Conservation (phyloP, 1,139 yeast genomes). For the Insectozyma bohioensis region DNA sequence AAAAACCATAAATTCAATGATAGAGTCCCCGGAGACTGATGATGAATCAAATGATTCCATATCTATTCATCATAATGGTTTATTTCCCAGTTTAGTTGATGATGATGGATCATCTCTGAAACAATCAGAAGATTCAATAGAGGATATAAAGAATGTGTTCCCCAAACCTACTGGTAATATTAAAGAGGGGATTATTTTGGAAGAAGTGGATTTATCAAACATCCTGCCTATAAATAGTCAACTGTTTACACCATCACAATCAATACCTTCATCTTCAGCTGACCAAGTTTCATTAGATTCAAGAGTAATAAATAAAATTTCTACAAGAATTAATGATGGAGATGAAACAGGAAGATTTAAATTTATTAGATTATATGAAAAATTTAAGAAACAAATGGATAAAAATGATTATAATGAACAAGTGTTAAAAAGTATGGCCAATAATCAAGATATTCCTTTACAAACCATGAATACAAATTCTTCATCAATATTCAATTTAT, state of each 20-base stretch:
- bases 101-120: background rate
- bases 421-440: slow-evolving; percentile 16
- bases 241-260: background rate
- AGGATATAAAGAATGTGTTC: slow-evolving; percentile 11
- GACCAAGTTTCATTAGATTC: slow-evolving; percentile 23
- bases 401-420: slow-evolving; percentile 13
- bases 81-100: slow-evolving; percentile 12
- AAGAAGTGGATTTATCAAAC: slow-evolving; percentile 11
- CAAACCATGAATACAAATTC: slow-evolving; percentile 19
- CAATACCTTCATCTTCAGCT: too few relatives aligned
- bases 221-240: too few relatives aligned
- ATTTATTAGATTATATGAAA: slow-evolving; percentile 29
- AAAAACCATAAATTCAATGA: too few relatives aligned
- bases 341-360: slow-evolving; percentile 27
- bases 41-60: slow-evolving; percentile 5
- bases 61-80: slow-evolving; percentile 7
- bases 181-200: too few relatives aligned
- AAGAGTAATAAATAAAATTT: slow-evolving; percentile 27
- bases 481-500: slow-evolving; percentile 36
- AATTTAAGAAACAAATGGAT: slow-evolving; percentile 16
- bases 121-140: slow-evolving; percentile 7
- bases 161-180: background rate
- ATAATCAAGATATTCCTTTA: slow-evolving; percentile 25
- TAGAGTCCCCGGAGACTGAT: slow-evolving; percentile 1
- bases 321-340: slow-evolving; percentile 11